Percentiles rank a stretch among this genome's conserved stretches.
phyloP scores from a whole-genome alignment of 2,329 filamentous ascomycete genomes.

The Cladophialophora carrionii region DNA sequence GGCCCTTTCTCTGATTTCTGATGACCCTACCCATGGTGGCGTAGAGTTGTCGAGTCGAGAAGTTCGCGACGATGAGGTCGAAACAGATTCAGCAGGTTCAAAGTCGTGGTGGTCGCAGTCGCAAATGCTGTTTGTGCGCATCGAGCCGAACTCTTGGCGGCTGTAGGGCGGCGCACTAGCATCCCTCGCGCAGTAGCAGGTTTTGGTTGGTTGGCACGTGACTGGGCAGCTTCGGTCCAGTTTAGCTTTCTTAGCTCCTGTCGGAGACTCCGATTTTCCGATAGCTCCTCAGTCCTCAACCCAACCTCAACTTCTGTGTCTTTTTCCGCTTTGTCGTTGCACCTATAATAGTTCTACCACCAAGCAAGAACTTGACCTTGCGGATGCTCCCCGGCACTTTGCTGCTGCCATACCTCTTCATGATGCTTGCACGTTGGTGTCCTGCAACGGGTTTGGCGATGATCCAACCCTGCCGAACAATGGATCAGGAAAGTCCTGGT shows the following conservation, averaged over 20 bases:
- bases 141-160: background rate
- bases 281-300: background rate
- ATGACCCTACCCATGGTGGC: slow-evolving; percentile 69
- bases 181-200: background rate
- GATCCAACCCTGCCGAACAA: background rate
- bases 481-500: background rate
- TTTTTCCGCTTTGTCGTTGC: background rate
- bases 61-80: slow-evolving; percentile 13
- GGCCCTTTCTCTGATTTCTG: slow-evolving; percentile 76
- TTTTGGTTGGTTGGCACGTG: background rate
- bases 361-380: background rate
- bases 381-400: background rate
- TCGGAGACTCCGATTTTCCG: background rate
- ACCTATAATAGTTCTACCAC: background rate
- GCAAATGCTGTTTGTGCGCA: background rate
- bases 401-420: background rate
- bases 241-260: background rate
- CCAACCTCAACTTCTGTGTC: background rate
- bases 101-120: background rate
- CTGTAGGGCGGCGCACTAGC: background rate
- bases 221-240: background rate
- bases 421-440: background rate
- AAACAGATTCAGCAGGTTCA: slow-evolving; percentile 3
- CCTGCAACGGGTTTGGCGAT: background rate
- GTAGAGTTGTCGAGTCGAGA: slow-evolving; percentile 27